A percentile compares a stretch with the other conserved stretches of the same genome.
These are phyloP conservation scores for Candida pseudoglaebosa DNA, from an alignment of 805 yeast genomes.

Conservation along the genomic window DNA sequence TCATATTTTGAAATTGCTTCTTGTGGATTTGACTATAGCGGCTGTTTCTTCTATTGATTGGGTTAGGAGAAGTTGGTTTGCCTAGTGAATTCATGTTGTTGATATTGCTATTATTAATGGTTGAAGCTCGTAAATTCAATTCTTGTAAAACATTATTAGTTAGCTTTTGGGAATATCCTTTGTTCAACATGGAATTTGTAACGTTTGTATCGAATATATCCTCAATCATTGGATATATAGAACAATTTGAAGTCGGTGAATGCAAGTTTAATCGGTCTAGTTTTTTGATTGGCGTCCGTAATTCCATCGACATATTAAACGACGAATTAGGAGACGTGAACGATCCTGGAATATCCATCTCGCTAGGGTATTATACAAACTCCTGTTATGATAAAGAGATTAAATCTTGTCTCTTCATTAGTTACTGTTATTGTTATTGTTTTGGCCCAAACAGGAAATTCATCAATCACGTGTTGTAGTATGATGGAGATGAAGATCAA, in stretches of 20 bases:
- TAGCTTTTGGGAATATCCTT: conserved; percentile 46
- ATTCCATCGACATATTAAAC: conserved; percentile 6
- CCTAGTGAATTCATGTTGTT: conserved; percentile 5
- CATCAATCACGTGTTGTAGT: no score
- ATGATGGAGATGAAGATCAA: no score
- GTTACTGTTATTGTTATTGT: no score
- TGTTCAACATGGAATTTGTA: conserved; percentile 31
- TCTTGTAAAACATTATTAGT: conserved; percentile 44
- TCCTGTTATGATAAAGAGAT: not conserved
- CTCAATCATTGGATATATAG: conserved; percentile 9
- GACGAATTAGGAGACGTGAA: not conserved
- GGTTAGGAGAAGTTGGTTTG: conserved; percentile 2
- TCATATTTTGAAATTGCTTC: conserved; percentile 41
- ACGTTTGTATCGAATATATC: conserved; percentile 8
- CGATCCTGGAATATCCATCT: conserved; percentile 3
- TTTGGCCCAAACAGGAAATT: no score
- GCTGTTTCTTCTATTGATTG: conserved; percentile 20
- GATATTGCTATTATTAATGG: conserved; percentile 21
- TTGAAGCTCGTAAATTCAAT: conserved; percentile 38
- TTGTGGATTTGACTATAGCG: conserved; percentile 32
- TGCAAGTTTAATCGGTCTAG: conserved; percentile 28
- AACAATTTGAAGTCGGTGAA: conserved; percentile 22
- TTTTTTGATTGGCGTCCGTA: conserved; percentile 40
- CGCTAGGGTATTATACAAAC: not conserved
- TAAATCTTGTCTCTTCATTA: not conserved